Evolutionary conservation across 2,329 filamentous ascomycete species (phyloP), one percentile per base, ranked within the genome.

Genomic region (Kalmusia sp.): DNA sequence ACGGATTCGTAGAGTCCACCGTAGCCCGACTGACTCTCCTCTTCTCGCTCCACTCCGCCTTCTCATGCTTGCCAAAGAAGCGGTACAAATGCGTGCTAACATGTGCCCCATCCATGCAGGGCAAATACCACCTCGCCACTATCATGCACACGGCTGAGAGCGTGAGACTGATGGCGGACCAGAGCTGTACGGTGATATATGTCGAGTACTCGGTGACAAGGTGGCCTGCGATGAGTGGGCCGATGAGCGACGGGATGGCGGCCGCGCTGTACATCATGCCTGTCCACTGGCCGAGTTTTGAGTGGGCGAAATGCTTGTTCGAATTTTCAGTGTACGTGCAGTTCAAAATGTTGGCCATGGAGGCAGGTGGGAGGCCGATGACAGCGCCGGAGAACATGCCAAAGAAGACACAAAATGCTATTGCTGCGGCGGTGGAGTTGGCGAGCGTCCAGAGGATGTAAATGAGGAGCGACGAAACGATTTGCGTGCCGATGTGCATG

Each of bases 211-310:
- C 37, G 2, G 71, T 73, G 56, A 81, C 75, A 34, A 82, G 64
- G 53, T 78, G 69, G 8, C 80, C 80, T 15, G 77, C 76, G 51
- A 82, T 76, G 52, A 81, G 65, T 1, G 80, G 80, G 2, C 80
- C 80, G 4, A 72, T 68, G 8, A 82, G 70, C 2, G 78, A 73
- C n/a, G 76, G 77, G 1, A 77, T 61, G 1, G 78, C 78, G 7
- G 79, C 74, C 38, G 70, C 66, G 9, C 74, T 75, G 68, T 81
- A 82, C 79, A 82, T 80, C 79, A 82, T 81, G 35, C 80, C 80
- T 3, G 74, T 77, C 80, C 80, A 82, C 48, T 82, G 79, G 12
- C 80, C 80, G 6, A 82, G 75, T 50, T 76, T 77, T 45, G 73
- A 51, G 62, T 73, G 71, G 8, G 63, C 63, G 21, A 67, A 51